Evolutionary conservation across 1,284 basidiomycete species (phyloP).

Genomic region (Ceraceosorus guamensis): DNA sequence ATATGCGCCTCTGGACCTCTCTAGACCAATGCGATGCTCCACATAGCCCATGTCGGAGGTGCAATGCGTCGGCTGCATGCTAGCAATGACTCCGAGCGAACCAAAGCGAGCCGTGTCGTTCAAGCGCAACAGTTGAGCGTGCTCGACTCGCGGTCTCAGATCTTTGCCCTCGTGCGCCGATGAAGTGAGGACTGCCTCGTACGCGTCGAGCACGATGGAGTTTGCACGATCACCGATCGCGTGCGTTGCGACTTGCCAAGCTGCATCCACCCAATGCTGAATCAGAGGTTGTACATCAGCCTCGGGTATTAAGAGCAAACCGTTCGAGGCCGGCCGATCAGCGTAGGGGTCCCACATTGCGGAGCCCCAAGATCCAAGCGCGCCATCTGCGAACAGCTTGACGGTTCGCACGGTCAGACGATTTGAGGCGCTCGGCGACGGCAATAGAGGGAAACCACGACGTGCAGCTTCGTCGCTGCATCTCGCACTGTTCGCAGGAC

Average conservation of each 20-base stretch:
- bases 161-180: not conserved
- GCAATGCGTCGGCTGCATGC: constrained; percentile 85
- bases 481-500: constrained; percentile 15
- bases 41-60: constrained; percentile 79
- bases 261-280: constrained; percentile 23
- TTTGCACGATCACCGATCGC: constrained; percentile 88
- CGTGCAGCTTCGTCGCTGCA: constrained; percentile 12
- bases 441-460: not conserved
- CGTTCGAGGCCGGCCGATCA: constrained; percentile 53
- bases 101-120: constrained; percentile 66
- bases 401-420: constrained; percentile 50
- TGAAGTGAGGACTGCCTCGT: constrained; percentile 17
- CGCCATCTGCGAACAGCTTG: constrained; percentile 77
- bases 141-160: constrained; percentile 73
- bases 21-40: constrained; percentile 24
- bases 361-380: constrained; percentile 83
- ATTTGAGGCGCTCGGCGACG: not conserved
- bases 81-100: constrained; percentile 72
- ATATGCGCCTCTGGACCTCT: constrained; percentile 69
- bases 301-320: constrained; percentile 20
- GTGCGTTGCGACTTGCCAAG: constrained; percentile 53
- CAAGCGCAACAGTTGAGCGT: constrained; percentile 66
- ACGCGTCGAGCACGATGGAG: constrained; percentile 58
- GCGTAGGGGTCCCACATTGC: constrained; percentile 73
- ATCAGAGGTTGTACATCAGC: constrained; percentile 18